Conservation (phyloP, 768 basidiomycete species). For the Lactifluus hygrophoroides region DNA sequence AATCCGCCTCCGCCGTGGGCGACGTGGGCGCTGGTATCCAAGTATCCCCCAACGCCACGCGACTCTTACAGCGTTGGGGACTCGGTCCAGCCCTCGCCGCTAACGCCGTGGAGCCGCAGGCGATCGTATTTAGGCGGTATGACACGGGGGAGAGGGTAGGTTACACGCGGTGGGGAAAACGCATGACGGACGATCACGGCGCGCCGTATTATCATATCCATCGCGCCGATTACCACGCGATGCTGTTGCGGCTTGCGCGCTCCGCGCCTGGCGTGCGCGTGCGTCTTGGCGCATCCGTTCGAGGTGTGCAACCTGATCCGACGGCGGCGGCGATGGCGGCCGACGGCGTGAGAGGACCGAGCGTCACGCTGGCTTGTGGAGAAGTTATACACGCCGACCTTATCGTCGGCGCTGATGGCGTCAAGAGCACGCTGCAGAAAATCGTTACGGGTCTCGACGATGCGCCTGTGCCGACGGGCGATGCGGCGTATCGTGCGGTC, state of each 20-base stretch:
- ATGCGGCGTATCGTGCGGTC: conserved; percentile 52
- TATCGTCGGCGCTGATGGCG: conserved; percentile 33
- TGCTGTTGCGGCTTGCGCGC: conserved; percentile 30
- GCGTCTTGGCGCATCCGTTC: conserved; percentile 29
- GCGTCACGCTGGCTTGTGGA: conserved; percentile 30
- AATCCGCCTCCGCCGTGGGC: conserved; percentile 31
- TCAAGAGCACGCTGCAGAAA: conserved; percentile 43
- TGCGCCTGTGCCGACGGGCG: conserved; percentile 44
- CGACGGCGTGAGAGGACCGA: conserved; percentile 22
- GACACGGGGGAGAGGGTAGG: conserved; percentile 32
- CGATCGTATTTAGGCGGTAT: conserved; percentile 33
- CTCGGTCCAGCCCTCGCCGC: conserved; percentile 26
- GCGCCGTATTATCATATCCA: conserved; percentile 37
- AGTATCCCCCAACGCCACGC: conserved; percentile 34
- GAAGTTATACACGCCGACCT: conserved; percentile 32
- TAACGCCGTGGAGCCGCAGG: conserved; percentile 31
- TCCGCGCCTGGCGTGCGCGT: conserved; percentile 27
- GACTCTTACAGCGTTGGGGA: conserved; percentile 34
- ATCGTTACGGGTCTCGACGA: conserved; percentile 41
- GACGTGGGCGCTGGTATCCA: conserved; percentile 38
- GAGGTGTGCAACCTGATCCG: conserved; percentile 26
- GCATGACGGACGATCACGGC: conserved; percentile 28
- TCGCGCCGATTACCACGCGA: conserved; percentile 35
- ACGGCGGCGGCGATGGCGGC: too few relatives aligned
- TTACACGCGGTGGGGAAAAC: conserved; percentile 29